A percentile compares a stretch with the other conserved stretches of the same genome.
Conservation (phyloP, 2,329 filamentous ascomycete genomes). For the Zopfia rhizophila region DNA sequence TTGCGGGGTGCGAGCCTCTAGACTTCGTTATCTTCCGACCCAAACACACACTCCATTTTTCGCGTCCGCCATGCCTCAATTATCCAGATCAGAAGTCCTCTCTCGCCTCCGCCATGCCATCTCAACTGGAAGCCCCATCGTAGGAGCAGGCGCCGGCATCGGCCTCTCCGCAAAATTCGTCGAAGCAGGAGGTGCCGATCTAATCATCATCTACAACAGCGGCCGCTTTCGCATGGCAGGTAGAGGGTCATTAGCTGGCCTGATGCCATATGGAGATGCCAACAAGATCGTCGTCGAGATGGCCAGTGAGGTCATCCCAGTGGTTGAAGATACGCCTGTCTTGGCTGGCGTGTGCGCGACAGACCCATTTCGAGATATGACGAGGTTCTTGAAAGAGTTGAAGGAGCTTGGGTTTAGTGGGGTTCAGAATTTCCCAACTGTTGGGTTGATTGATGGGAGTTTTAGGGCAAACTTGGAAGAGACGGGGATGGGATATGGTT, state of each 20-base stretch:
- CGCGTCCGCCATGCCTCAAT: too few species aligned
- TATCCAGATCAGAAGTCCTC: too few species aligned
- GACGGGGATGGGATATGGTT: conserved; percentile 75
- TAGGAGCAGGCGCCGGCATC: conserved; percentile 76
- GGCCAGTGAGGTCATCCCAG: conserved; percentile 73
- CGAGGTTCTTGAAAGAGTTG: conserved; percentile 68
- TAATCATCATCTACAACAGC: conserved; percentile 79
- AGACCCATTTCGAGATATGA: conserved; percentile 74
- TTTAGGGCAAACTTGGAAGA: conserved; percentile 76
- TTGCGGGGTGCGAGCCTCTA: too few species aligned
- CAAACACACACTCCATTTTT: too few species aligned
- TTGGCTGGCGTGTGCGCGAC: conserved; percentile 77
- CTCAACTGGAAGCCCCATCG: conserved; percentile 66
- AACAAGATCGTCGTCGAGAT: conserved; percentile 77
- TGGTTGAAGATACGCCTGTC: conserved; percentile 72
- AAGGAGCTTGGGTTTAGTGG: conserved; percentile 73
- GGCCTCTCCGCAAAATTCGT: conserved; percentile 77
- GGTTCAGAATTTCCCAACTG: conserved; percentile 79
- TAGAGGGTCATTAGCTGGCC: conserved; percentile 72
- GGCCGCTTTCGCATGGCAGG: conserved; percentile 79
- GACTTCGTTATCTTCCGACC: too few species aligned
- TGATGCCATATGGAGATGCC: conserved; percentile 78
- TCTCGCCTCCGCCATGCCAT: conserved; percentile 65
- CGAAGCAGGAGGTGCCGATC: conserved; percentile 73
- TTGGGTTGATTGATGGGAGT: conserved; percentile 74